These are phyloP conservation scores for Syzygium malaccense DNA, from an alignment of 441 rosid genomes.

Conservation along the genomic window DNA sequence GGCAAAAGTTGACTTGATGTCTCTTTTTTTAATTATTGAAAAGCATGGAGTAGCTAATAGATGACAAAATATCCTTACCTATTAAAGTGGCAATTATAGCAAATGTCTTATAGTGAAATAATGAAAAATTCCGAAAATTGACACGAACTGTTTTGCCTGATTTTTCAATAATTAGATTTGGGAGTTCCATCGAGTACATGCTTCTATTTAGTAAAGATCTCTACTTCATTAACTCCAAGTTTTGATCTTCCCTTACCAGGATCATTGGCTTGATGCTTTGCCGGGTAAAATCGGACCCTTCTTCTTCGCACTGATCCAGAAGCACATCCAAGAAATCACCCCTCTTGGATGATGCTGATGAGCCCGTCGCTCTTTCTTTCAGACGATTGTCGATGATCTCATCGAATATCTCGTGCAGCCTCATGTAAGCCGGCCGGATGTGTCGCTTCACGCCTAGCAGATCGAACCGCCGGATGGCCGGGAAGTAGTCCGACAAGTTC, in stretches of 20 bases:
- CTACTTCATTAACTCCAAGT: neutral
- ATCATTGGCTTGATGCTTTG: neutral
- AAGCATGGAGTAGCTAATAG: neutral
- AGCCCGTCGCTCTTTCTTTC: neutral
- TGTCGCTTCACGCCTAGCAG: slow-evolving; percentile 8
- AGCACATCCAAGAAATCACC: slow-evolving; percentile 14
- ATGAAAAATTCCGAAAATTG: neutral
- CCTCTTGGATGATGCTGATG: neutral
- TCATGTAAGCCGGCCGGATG: neutral
- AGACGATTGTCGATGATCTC: slow-evolving; percentile 1
- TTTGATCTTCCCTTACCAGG: neutral
- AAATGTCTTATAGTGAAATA: neutral
- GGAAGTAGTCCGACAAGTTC: slow-evolving; percentile 10
- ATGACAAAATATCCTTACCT: neutral
- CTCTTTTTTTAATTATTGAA: neutral
- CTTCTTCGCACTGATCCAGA: slow-evolving; percentile 3
- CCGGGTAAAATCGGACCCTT: neutral
- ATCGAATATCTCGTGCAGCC: slow-evolving; percentile 1
- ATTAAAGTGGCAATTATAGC: neutral
- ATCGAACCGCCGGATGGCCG: neutral
- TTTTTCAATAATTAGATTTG: neutral
- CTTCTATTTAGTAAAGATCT: neutral
- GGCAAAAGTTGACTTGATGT: neutral
- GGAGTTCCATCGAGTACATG: neutral
- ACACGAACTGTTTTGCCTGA: neutral